Conservation (phyloP, 805 yeast species). For the Sugiyamaella floridensis region DNA sequence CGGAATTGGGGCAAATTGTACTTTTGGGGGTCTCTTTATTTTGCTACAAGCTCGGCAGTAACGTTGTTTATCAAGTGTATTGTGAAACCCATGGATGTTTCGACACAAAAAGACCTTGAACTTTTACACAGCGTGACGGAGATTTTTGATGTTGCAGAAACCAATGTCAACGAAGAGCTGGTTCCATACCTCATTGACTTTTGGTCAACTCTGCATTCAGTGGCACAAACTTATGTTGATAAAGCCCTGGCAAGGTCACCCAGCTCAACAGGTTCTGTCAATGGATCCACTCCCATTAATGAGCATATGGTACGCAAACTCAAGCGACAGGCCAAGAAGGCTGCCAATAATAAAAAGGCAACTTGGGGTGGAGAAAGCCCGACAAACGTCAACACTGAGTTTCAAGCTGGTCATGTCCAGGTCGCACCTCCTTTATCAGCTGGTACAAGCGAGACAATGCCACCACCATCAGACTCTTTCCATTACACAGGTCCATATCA, state of each 20-base stretch:
- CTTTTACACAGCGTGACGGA: slow-evolving; percentile 2
- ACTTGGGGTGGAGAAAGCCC: background rate
- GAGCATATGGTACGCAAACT: background rate
- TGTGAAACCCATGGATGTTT: slow-evolving; percentile 13
- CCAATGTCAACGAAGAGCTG: background rate
- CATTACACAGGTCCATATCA: background rate
- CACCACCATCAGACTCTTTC: background rate
- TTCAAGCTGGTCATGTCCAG: too few species aligned
- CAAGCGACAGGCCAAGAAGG: background rate
- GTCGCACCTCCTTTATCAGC: background rate
- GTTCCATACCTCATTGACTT: slow-evolving; percentile 3
- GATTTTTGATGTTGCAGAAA: background rate
- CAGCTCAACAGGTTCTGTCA: slow-evolving; percentile 1
- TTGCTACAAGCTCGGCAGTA: slow-evolving; percentile 12
- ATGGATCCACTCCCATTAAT: background rate
- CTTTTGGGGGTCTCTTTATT: slow-evolving; percentile 11
- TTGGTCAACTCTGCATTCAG: slow-evolving; percentile 6
- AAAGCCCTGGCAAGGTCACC: slow-evolving; percentile 4
- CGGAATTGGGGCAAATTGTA: slow-evolving; percentile 7
- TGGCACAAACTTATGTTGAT: slow-evolving; percentile 7
- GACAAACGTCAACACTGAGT: background rate
- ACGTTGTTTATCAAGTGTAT: slow-evolving; percentile 18
- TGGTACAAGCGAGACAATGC: background rate
- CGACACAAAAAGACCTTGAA: slow-evolving; percentile 14
- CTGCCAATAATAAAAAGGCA: background rate